Percentiles rank a stretch among this genome's conserved stretches.
Conservation (phyloP, 768 basidiomycete genomes). For the Tylopilus sp. region DNA sequence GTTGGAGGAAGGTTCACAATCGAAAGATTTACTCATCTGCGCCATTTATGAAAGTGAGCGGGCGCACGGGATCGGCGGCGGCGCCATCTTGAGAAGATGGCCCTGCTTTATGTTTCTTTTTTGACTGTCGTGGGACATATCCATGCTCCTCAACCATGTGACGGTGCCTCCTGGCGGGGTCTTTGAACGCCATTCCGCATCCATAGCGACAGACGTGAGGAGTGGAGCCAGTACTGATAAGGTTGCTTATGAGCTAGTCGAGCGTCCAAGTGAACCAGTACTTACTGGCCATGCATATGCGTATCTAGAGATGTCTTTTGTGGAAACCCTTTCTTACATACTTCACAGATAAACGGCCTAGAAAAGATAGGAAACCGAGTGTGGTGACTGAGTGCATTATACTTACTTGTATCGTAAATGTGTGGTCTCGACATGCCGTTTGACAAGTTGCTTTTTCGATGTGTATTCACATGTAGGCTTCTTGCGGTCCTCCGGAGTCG, state of each 20-base stretch:
- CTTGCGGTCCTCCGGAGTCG: conserved; percentile 31
- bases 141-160: conserved; percentile 54
- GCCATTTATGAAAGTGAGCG: conserved; percentile 30
- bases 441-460: conserved; percentile 63
- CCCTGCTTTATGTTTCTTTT: conserved; percentile 42
- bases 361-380: conserved; percentile 12
- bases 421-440: conserved; percentile 62
- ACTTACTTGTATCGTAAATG: conserved; percentile 60
- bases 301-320: conserved; percentile 59
- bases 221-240: conserved; percentile 51
- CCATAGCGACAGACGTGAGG: conserved; percentile 51
- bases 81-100: conserved; percentile 26
- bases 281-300: conserved; percentile 54
- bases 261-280: conserved; percentile 6
- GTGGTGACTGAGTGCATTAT: conserved; percentile 8
- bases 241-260: conserved; percentile 9
- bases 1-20: background rate
- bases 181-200: conserved; percentile 56
- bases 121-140: conserved; percentile 44
- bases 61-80: conserved; percentile 28
- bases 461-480: conserved; percentile 39
- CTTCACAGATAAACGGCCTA: conserved; percentile 51
- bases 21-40: conserved; percentile 22
- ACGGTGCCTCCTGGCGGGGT: conserved; percentile 60
- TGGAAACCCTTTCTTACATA: conserved; percentile 53